A percentile compares a stretch with the other conserved stretches of the same genome.
Conservation (phyloP, 2,329 filamentous ascomycete species). For the Apiospora phragmitis region DNA sequence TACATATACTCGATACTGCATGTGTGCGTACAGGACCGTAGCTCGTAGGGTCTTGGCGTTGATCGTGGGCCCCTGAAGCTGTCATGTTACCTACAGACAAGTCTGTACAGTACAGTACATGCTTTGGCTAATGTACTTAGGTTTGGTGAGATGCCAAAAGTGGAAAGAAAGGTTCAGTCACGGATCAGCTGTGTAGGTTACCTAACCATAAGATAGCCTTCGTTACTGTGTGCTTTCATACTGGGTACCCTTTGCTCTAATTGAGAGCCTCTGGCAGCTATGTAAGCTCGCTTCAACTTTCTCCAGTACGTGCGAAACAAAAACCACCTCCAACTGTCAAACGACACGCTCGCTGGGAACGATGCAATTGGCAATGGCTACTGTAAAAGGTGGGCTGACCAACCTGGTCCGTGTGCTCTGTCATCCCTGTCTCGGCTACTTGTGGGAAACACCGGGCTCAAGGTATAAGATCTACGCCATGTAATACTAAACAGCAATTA, state of each 20-base stretch:
- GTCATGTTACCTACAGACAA: background rate
- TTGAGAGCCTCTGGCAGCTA: background rate
- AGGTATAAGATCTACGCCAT: background rate
- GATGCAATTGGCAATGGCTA: background rate
- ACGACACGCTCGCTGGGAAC: background rate
- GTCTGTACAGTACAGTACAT: conserved; percentile 1
- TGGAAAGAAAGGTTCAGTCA: background rate
- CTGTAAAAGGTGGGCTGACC: background rate
- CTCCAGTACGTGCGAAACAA: background rate
- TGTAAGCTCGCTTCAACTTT: background rate
- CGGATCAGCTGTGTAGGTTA: background rate
- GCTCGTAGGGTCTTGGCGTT: conserved; percentile 1
- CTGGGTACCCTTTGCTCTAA: background rate
- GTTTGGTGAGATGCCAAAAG: background rate
- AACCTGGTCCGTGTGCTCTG: background rate
- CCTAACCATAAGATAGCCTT: background rate
- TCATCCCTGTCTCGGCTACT: background rate
- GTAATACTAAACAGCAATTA: background rate
- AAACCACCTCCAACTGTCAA: background rate
- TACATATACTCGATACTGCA: background rate
- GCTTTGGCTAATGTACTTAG: background rate
- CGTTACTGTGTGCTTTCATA: background rate
- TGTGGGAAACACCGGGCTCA: conserved; percentile 1
- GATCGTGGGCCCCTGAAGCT: conserved; percentile 3
- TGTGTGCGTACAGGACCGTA: background rate